Base-by-base conservation (phyloP, 1,139 yeast species). In the Yamadazyma buinensis region DNA sequence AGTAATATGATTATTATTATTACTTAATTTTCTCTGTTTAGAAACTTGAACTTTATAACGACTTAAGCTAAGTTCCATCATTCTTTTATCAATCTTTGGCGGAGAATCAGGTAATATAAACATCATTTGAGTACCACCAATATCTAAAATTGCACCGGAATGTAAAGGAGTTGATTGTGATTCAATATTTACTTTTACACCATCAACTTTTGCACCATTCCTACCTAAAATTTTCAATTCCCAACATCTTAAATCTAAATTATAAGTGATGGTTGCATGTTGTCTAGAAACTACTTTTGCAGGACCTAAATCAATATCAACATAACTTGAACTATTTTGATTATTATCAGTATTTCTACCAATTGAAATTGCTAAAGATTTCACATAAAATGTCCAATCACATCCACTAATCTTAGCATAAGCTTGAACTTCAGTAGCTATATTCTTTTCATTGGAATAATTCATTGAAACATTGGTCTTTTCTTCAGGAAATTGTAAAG, bases 121-220 rank as follows among this genome's bases (percentile, higher is more conserved):
- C 95, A 92, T 92, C 98, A 92, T 92, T 61, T 92, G 98, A 11
- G 95, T 90, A 3, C 97, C 97, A 8, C 97, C 97, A 32, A 92
- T 80, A 54, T 92, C 98, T 41, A 92, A 64, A 14, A 92, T 79
- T 32, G 94, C 87, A 9, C 97, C 98, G 2, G 94, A 83, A 35
- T 76, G 75, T 41, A 92, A 70, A 10, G 79, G 72, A 14, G 81
- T 72, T 6, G 78, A 67, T 7, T 68, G 52, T 11, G 61, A 52
- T 36, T 77, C 82, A 40, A 64, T 73, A 46, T 64, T 65, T 13
- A 72, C 74, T 60, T 80, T 80, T 44, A 59, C 69, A 41, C 77
- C 84, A 58, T 92, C 96, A 28, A 92, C 79, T 49, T 88, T 83
- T 23, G 95, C 88, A 23, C 98, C 99, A 54, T 92, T 92, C 50